These are phyloP conservation scores for Lagenidium giganteum DNA, from an alignment of 352 stramenopile genomes.

Conservation along the genomic window DNA sequence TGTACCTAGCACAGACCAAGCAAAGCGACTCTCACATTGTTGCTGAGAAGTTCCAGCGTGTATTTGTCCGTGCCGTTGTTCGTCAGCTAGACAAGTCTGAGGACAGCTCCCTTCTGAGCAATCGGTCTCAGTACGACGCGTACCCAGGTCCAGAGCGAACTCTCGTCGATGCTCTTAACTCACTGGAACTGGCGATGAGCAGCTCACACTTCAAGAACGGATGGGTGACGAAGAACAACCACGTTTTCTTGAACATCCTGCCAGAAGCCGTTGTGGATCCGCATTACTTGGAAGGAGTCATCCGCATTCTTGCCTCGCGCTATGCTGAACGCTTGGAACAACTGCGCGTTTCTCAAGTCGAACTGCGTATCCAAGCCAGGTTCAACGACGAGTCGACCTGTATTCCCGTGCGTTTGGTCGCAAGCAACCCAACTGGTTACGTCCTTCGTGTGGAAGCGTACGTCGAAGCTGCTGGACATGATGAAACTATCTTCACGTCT, in stretches of 20 bases:
- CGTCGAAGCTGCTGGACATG: constrained; percentile 91
- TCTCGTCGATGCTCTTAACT: constrained; percentile 98
- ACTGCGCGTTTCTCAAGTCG: constrained; percentile 94
- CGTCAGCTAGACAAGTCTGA: constrained; percentile 82
- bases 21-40: constrained; percentile 73
- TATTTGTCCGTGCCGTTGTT: constrained; percentile 97
- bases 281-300: constrained; percentile 95
- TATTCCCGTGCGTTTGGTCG: constrained; percentile 95
- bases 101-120: constrained; percentile 45
- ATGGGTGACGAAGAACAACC: constrained; percentile 93
- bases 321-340: constrained; percentile 89
- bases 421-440: constrained; percentile 97
- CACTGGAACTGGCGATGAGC: constrained; percentile 94
- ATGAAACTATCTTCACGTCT: constrained; percentile 87
- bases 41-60: constrained; percentile 84
- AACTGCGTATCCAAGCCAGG: constrained; percentile 95
- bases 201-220: constrained; percentile 87
- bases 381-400: constrained; percentile 91
- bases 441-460: constrained; percentile 99
- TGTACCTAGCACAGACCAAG: constrained; percentile 97
- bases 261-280: constrained; percentile 92
- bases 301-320: constrained; percentile 85
- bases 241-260: constrained; percentile 99
- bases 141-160: constrained; percentile 94
- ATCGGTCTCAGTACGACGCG: constrained; percentile 87